phyloP scores from a whole-genome alignment of 192 early-diverging fungal species.

The Gaertneriomyces semiglobifer region DNA sequence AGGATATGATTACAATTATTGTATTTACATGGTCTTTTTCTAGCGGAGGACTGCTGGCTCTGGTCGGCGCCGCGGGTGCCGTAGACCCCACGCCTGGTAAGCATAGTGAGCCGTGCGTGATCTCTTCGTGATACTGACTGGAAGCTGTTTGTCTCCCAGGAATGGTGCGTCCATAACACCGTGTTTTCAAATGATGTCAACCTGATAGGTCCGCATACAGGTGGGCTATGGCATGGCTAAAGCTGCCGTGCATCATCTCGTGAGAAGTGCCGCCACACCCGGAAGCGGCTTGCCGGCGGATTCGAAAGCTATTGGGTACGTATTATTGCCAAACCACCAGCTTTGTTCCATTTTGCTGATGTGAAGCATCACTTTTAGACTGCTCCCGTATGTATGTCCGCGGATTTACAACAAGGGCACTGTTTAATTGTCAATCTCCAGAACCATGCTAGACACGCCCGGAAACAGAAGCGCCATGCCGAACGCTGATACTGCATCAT shows the following conservation, averaged over 20 bases:
- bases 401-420: not conserved
- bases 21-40: constrained; percentile 2
- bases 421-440: not conserved
- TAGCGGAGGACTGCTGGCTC: constrained; percentile 67
- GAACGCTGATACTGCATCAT: constrained; percentile 72
- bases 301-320: constrained; percentile 61
- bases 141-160: not conserved
- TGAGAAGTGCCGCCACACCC: constrained; percentile 65
- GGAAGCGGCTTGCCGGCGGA: constrained; percentile 68
- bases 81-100: too few relatives aligned
- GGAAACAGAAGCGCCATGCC: constrained; percentile 86
- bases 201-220: constrained; percentile 16
- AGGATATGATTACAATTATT: not conserved
- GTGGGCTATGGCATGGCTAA: constrained; percentile 94
- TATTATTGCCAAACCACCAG: not conserved
- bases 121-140: too few relatives aligned
- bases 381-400: constrained; percentile 13
- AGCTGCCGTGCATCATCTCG: constrained; percentile 87
- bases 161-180: not conserved
- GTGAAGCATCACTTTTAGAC: constrained; percentile 1
- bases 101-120: too few relatives aligned
- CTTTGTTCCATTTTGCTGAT: not conserved
- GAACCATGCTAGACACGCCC: constrained; percentile 81
- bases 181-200: constrained; percentile 28
- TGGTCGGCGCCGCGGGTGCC: constrained; percentile 67